phyloP scores from a whole-genome alignment of 306 rosid species.

The Quercus agrifolia region DNA sequence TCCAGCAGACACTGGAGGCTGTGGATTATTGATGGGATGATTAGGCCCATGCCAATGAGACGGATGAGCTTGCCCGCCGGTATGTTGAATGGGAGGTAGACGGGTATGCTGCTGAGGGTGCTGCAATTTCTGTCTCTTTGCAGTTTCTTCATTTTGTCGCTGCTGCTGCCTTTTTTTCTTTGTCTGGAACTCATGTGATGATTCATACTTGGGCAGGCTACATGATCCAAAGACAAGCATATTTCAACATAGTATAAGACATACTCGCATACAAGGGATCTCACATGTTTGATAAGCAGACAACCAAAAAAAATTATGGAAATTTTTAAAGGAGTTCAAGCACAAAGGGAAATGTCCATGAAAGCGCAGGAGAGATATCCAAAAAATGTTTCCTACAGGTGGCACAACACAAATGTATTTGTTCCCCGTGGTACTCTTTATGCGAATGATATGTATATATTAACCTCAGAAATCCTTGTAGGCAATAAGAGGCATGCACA shows the following conservation, averaged over 20 bases:
- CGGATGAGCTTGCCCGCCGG: conserved; percentile 36
- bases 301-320: background rate
- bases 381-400: background rate
- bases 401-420: background rate
- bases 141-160: conserved; percentile 55
- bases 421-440: background rate
- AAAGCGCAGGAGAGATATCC: background rate
- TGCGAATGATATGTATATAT: background rate
- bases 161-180: conserved; percentile 72
- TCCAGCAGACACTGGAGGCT: conserved; percentile 43
- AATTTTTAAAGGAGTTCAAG: background rate
- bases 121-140: conserved; percentile 55
- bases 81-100: conserved; percentile 52
- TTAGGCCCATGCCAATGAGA: conserved; percentile 44
- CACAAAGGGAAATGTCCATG: background rate
- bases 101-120: conserved; percentile 53
- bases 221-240: conserved; percentile 8
- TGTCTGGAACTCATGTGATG: conserved; percentile 72
- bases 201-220: conserved; percentile 70
- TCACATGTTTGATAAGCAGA: background rate
- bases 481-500: too few species aligned
- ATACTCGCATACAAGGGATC: background rate
- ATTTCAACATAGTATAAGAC: background rate
- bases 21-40: conserved; percentile 38
- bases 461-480: background rate